phyloP scores from a whole-genome alignment of 2,329 filamentous ascomycete species.

The Chaetomium sp. region DNA sequence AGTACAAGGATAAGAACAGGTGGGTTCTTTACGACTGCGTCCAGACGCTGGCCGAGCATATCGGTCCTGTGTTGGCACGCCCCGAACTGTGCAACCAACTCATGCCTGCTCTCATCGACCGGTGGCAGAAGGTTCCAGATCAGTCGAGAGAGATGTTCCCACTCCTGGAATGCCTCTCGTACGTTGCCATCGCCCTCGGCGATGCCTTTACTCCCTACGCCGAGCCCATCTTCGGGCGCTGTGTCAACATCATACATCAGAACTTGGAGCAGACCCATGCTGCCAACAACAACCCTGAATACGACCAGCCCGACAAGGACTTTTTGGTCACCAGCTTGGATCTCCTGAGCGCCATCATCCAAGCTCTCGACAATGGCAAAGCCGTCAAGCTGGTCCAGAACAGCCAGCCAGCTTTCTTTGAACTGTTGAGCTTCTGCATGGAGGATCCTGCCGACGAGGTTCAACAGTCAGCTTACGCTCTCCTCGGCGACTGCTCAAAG shows the following conservation, averaged over 20 bases:
- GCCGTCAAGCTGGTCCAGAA: conserved; percentile 75
- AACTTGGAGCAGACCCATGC: conserved; percentile 82
- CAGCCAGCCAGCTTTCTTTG: conserved; percentile 83
- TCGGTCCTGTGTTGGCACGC: conserved; percentile 78
- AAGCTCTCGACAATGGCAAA: conserved; percentile 75
- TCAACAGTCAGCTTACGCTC: conserved; percentile 90
- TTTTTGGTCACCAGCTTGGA: conserved; percentile 95
- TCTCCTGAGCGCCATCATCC: conserved; percentile 88
- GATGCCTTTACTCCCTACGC: conserved; percentile 83
- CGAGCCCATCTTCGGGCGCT: conserved; percentile 81
- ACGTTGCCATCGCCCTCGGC: conserved; percentile 84
- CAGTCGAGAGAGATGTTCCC: conserved; percentile 93
- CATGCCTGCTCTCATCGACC: conserved; percentile 88
- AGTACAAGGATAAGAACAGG: conserved; percentile 99
- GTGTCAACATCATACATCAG: conserved; percentile 85
- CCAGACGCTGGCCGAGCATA: conserved; percentile 90
- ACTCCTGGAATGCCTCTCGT: conserved; percentile 92
- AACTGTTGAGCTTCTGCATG: conserved; percentile 89
- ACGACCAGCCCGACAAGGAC: conserved; percentile 90
- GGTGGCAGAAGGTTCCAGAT: conserved; percentile 85
- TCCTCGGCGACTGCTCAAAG: conserved; percentile 92
- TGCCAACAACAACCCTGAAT: conserved; percentile 65
- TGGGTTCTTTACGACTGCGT: conserved; percentile 99
- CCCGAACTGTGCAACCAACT: conserved; percentile 79
- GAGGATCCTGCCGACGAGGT: conserved; percentile 89